Percentiles rank a stretch among this genome's conserved stretches.
Conservation (phyloP, 2,329 filamentous ascomycete genomes). For the Leptodontidium sp. region DNA sequence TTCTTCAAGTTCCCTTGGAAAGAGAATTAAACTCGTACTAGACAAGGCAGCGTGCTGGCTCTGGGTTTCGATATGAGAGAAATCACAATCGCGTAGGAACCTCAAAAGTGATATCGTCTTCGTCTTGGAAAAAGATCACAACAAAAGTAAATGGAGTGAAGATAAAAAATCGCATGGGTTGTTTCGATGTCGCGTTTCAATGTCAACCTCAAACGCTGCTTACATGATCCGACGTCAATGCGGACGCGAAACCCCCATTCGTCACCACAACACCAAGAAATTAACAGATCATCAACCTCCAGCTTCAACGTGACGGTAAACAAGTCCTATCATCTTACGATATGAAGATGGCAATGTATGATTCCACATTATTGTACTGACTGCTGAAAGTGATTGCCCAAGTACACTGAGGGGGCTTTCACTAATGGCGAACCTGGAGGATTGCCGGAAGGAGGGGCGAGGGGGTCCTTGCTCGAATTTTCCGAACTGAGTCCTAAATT, state of each 20-base stretch:
- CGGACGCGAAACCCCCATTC: background rate
- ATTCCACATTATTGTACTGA: no score
- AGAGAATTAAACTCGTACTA: background rate
- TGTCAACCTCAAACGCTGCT: slow-evolving; percentile 7
- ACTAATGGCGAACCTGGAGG: no score
- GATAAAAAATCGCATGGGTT: background rate
- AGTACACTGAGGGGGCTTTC: no score
- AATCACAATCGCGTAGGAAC: background rate
- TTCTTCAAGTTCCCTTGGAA: background rate
- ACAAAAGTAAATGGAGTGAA: background rate
- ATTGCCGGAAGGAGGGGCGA: no score
- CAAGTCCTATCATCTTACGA: no score
- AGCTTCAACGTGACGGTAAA: background rate
- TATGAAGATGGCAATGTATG: no score
- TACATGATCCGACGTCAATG: background rate
- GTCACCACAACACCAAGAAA: background rate
- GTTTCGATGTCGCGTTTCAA: background rate
- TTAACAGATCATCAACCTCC: background rate
- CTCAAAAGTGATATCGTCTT: no score
- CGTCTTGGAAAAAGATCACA: background rate
- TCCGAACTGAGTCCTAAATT: no score
- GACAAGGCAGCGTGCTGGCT: no score
- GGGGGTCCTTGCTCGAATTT: no score
- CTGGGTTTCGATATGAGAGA: background rate
- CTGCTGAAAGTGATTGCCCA: no score